Evolutionary conservation across 331 rosid species (phyloP), one percentile per base, ranked within the genome.

Genomic region (Quercus lobata): DNA sequence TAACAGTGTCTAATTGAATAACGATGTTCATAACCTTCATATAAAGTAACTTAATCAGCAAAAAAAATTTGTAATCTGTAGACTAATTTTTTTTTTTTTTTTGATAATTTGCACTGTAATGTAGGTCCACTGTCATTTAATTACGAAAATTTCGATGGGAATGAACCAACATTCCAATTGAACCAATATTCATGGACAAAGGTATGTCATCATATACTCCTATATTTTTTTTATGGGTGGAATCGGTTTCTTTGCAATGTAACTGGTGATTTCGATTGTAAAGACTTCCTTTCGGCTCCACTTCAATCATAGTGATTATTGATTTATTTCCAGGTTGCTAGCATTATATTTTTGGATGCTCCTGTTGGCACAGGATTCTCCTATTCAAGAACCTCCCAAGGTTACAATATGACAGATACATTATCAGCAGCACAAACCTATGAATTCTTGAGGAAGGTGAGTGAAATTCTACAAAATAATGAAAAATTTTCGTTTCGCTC

Each of bases 361-460:
- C 75, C 80, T 1, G 80, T 16, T 6, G 80, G 80, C 30, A 32
- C 75, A 9, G 80, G 80, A 69, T 77, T 77, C 80, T 77, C 80
- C 7, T 77, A 77, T 55, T 52, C 80, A 54, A 77, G 17, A 53
- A 66, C 25, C n/a, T 69, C 54, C 18, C 55, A 68, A 65, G 75
- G 68, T 49, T 69, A 77, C 27, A 5, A 10, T 22, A 68, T 35
- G 1, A 16, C 54, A 25, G 80, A 77, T 15, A 34, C 6, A 29
- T 18, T 10, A 6, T 68, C 74, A 14, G 41, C 80, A n/a, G 25
- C 61, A 41, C 63, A 79, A 27, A 79, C 65, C 25, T 72, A 79
- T 79, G 63, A 79, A 4, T 79, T 79, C 63, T 14, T 79, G 15
- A 57, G 58, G 21, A 78, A 78, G 81, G 81, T 24, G 4, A 54